Conservation (phyloP, 306 rosid species). For the Rosa chinensis region DNA sequence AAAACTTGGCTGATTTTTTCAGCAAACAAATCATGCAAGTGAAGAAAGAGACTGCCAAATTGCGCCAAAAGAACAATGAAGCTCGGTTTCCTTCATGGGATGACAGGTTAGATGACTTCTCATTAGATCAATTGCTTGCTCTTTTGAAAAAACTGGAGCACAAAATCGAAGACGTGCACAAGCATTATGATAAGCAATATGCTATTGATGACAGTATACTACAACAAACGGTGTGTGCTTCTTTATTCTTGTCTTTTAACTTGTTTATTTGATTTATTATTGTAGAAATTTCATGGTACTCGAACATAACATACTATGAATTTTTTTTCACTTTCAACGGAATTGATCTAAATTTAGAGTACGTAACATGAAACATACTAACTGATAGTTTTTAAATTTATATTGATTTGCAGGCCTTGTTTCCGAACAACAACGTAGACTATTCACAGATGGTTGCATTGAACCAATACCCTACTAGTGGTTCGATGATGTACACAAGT, state of each 20-base stretch:
- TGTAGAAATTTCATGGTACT: too few species aligned
- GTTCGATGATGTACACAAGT: neutral
- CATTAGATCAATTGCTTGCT: neutral
- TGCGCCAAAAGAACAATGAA: neutral
- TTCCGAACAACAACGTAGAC: neutral
- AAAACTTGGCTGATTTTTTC: neutral
- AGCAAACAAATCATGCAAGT: neutral
- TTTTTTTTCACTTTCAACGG: too few species aligned
- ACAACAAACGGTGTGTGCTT: neutral
- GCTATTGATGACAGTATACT: neutral
- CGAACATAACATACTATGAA: too few species aligned
- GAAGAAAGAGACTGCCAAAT: neutral
- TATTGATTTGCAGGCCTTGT: neutral
- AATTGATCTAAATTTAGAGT: too few species aligned
- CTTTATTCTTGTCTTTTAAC: neutral
- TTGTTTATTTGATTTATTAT: neutral
- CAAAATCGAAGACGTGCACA: neutral
- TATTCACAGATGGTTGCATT: neutral
- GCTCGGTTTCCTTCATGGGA: conserved; percentile 3
- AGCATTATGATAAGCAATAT: neutral
- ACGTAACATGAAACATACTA: too few species aligned
- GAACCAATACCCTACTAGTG: neutral
- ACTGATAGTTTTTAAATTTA: too few species aligned
- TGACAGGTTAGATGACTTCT: neutral
- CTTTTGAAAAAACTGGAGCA: neutral